Conservation (phyloP, 2,329 filamentous ascomycete genomes). For the Xylariaceae sp. region DNA sequence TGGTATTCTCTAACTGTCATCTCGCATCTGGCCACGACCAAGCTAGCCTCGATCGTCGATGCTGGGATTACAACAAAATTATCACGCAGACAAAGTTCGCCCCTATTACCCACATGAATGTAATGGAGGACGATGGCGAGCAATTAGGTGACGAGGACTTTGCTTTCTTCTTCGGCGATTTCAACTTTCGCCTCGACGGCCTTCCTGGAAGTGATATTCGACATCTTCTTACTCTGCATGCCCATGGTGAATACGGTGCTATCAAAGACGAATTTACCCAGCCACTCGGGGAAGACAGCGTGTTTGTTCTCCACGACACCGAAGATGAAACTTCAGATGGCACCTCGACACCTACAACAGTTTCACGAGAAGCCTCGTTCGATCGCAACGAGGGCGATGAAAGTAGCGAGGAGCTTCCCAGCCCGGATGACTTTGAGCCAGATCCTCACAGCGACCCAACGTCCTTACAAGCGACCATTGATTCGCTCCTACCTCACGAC, state of each 20-base stretch:
- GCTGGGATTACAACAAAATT: constrained; percentile 86
- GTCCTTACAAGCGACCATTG: constrained; percentile 81
- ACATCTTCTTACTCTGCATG: constrained; percentile 75
- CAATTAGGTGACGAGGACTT: constrained; percentile 87
- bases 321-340: constrained; percentile 41
- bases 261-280: constrained; percentile 38
- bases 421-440: constrained; percentile 61
- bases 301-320: constrained; percentile 47
- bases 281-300: constrained; percentile 42
- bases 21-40: constrained; percentile 81
- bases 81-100: constrained; percentile 70
- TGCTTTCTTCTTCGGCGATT: constrained; percentile 91
- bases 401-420: constrained; percentile 42
- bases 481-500: constrained; percentile 83
- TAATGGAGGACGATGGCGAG: constrained; percentile 59
- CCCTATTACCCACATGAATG: constrained; percentile 61
- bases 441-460: constrained; percentile 72
- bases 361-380: constrained; percentile 33
- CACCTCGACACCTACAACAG: constrained; percentile 30
- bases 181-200: constrained; percentile 88
- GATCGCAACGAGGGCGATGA: constrained; percentile 29
- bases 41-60: constrained; percentile 70
- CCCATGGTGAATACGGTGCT: constrained; percentile 68
- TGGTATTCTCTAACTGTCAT: constrained; percentile 90
- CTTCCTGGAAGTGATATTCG: constrained; percentile 88